Evolutionary conservation across 345 rosid species (phyloP), one percentile per base, ranked within the genome.

Genomic region (Brassica cretica): DNA sequence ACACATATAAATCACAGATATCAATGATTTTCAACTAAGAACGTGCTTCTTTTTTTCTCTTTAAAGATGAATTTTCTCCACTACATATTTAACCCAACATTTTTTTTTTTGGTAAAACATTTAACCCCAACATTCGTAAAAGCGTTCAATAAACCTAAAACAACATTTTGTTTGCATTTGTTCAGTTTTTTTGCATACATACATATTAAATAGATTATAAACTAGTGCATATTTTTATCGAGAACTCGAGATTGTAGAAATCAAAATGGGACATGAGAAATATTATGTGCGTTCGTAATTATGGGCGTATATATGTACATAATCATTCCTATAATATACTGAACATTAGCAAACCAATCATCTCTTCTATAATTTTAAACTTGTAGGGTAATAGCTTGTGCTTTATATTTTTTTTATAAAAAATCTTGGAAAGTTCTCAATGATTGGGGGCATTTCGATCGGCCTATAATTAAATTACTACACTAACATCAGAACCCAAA

Each of bases 381-480:
- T 2, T 39, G 81, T 66, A 8, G 41, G 53, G 6, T 60, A 29
- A 39, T 66, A 71, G 62, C 76, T 35, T 65, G 16, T 41, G 37
- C 7, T 49, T 71, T 15, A 15, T 66, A 65, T 24, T 15, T 5
- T 9, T 6, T 64, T 39, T 39, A 25, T 10, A 33, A 44, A 78
- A 44, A 78, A 66, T 61, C 44, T 8, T 60, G 44, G 46, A 49
- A 61, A 68, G 65, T 35, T 73, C 18, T 79, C 65, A 68, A 73
- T 73, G 82, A 78, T 78, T 78, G 77, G 64, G 56, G 8, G 59
- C 74, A 78, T 66, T 58, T 58, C 8, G 15, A 66, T 39, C 46
- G 12, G 64, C 64, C 64, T 78, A 37, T 24, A 60, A 33, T 32
- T 35, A 70, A 32, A 62, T 70, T 11, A 63, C 30, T 29, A 16